Percentiles rank a stretch among this genome's conserved stretches.
These are phyloP conservation scores for Penicillium sp. DNA, from an alignment of 2,329 filamentous ascomycete species.

Conservation along the genomic window DNA sequence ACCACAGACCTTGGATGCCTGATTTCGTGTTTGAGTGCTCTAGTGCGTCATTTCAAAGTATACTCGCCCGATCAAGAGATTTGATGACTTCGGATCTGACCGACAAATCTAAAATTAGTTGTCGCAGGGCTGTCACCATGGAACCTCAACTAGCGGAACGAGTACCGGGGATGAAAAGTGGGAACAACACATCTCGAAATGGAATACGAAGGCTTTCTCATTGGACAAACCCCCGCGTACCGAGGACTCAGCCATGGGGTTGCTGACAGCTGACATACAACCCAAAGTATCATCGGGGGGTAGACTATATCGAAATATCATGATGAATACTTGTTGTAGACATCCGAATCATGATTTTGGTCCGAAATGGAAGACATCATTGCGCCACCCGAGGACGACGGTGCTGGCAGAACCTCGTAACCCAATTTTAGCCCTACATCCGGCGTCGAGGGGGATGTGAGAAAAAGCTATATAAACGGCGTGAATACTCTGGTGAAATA, in stretches of 20 bases:
- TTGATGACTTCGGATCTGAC: neutral
- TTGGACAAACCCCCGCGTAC: neutral
- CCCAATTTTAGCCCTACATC: neutral
- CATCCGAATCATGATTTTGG: neutral
- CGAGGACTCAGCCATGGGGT: neutral
- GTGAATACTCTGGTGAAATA: neutral
- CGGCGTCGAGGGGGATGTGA: neutral
- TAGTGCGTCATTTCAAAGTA: neutral
- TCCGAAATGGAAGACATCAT: conserved; percentile 1
- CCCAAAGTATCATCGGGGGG: neutral
- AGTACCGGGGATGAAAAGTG: neutral
- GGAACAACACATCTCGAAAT: neutral
- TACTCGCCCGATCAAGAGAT: neutral
- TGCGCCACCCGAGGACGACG: neutral
- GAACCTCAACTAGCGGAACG: neutral
- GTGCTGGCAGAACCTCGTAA: neutral
- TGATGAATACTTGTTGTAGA: neutral
- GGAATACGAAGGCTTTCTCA: neutral
- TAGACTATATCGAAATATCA: neutral
- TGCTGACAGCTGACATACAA: neutral
- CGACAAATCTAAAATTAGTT: neutral
- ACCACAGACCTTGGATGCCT: neutral
- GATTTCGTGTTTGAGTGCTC: neutral
- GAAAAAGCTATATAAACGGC: neutral
- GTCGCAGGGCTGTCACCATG: neutral